Base-by-base conservation (phyloP, 805 yeast genomes). In the Metschnikowia rubicola region DNA sequence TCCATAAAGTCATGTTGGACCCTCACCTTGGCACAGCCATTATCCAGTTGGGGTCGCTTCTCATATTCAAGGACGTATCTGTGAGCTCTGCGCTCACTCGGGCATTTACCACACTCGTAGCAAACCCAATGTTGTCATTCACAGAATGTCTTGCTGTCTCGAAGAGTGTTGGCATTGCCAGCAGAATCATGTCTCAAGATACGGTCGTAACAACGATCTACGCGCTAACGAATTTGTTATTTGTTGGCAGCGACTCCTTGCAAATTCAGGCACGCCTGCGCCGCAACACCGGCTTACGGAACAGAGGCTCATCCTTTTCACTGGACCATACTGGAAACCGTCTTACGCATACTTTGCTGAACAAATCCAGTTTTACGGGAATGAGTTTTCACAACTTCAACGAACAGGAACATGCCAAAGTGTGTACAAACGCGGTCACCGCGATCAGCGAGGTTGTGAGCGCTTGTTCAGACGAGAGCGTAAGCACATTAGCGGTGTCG, bases 201-300 rank as follows among this genome's bases (percentile, higher is more conserved):
- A 80, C 88, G 1, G 83, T 86, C 19, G 87, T 90, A 8, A 84
- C 96, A 8, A 79, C 92, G 1, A 81, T 94, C 43, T 94, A 94
- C 66, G 83, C 95, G 0, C 73, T 92, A 53, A 81, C 87, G 15
- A 94, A 94, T 61, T 64, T 86, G 49, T 67, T 92, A 30, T 78
- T 84, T 43, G 78, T 74, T 44, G 83, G 77, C 12, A 78, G 67
- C 50, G 77, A 68, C 56, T 68, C 61, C 41, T 56, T 59, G 31
- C 66, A 63, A 44, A 50, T 61, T n/a, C 65, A 55, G 41, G 54
- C 59, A 8, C 56, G 66, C 43, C 52, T 53, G 39, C 55, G 63
- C 41, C 53, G 75, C 65, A 43, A 62, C 60, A 41, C 71, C 60
- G 44, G 69, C 49, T 35, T 63, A 57, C 41, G 66, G 6, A 57